Evolutionary conservation across 2,329 filamentous ascomycete genomes (phyloP).

Genomic region (Sphaerulina vaccinii): DNA sequence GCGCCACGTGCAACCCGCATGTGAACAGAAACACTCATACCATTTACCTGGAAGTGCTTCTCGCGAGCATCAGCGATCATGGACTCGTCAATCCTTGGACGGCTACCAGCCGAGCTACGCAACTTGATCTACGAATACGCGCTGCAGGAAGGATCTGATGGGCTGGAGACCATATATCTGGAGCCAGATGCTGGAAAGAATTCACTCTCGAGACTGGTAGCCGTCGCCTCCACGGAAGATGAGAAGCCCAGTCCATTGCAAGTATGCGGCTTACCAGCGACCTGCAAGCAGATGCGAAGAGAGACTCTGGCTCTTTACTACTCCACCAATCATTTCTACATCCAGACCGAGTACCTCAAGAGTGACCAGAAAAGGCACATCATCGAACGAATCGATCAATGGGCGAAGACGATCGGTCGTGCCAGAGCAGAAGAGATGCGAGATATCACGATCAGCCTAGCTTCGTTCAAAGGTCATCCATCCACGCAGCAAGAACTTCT

Average conservation of each 20-base stretch:
- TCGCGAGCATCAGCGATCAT: neutral
- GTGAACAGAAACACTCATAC: too few relatives aligned
- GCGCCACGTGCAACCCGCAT: too few relatives aligned
- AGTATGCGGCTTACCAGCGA: slow-evolving; percentile 17
- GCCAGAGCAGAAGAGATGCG: slow-evolving; percentile 22
- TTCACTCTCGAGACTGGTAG: slow-evolving; percentile 6
- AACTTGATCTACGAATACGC: slow-evolving; percentile 23
- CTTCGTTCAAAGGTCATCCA: slow-evolving; percentile 19
- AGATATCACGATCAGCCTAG: slow-evolving; percentile 24
- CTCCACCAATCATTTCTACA: slow-evolving; percentile 22
- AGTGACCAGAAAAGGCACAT: slow-evolving; percentile 21
- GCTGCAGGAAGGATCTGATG: slow-evolving; percentile 13
- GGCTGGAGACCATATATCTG: slow-evolving; percentile 15
- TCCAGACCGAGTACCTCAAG: slow-evolving; percentile 26
- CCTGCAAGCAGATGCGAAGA: slow-evolving; percentile 20
- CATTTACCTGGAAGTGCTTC: too few relatives aligned
- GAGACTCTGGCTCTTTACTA: slow-evolving; percentile 24
- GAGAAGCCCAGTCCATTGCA: slow-evolving; percentile 4
- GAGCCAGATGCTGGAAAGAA: slow-evolving; percentile 1
- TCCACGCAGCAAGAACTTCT: neutral
- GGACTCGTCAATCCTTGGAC: slow-evolving; percentile 1
- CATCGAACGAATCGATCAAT: slow-evolving; percentile 15
- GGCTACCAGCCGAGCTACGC: slow-evolving; percentile 15
- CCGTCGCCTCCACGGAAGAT: neutral
- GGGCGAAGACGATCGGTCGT: slow-evolving; percentile 12